phyloP scores from a whole-genome alignment of 1,139 yeast genomes.

The Hansenula anomala region DNA sequence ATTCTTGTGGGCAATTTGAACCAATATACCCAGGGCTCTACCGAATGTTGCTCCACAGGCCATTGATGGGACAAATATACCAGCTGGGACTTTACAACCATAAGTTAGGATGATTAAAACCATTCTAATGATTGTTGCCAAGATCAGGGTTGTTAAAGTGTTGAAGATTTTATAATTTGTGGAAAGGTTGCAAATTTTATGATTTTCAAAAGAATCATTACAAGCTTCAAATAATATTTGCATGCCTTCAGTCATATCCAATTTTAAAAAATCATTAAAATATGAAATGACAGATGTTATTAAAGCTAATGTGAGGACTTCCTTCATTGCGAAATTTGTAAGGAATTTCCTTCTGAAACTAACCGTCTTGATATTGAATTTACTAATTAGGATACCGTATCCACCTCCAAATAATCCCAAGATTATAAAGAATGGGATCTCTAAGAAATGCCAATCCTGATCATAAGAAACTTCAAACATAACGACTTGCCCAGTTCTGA shows the following conservation, averaged over 20 bases:
- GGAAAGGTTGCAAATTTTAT: constrained; percentile 46
- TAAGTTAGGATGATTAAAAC: constrained; percentile 75
- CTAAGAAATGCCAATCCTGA: constrained; percentile 82
- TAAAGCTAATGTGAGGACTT: constrained; percentile 62
- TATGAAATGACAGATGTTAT: constrained; percentile 77
- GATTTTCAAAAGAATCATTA: constrained; percentile 27
- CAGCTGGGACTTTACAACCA: constrained; percentile 62
- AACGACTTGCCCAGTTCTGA: constrained; percentile 90
- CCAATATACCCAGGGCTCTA: constrained; percentile 69
- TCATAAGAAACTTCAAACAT: constrained; percentile 86
- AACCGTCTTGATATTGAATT: constrained; percentile 73
- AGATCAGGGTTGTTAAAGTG: constrained; percentile 41
- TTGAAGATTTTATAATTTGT: constrained; percentile 25
- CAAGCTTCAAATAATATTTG: constrained; percentile 86
- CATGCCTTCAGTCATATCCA: constrained; percentile 97
- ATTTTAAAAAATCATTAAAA: constrained; percentile 71
- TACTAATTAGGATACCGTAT: constrained; percentile 80
- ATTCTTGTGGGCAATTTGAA: constrained; percentile 49
- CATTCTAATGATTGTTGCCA: constrained; percentile 74
- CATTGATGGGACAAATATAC: constrained; percentile 68
- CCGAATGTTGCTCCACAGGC: constrained; percentile 66
- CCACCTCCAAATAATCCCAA: constrained; percentile 90
- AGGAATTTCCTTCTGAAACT: constrained; percentile 73
- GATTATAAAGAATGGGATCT: constrained; percentile 72
- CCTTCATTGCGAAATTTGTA: constrained; percentile 52